A percentile compares a stretch with the other conserved stretches of the same genome.
phyloP scores from a whole-genome alignment of 805 yeast genomes.

The Wickerhamomyces pijperi region DNA sequence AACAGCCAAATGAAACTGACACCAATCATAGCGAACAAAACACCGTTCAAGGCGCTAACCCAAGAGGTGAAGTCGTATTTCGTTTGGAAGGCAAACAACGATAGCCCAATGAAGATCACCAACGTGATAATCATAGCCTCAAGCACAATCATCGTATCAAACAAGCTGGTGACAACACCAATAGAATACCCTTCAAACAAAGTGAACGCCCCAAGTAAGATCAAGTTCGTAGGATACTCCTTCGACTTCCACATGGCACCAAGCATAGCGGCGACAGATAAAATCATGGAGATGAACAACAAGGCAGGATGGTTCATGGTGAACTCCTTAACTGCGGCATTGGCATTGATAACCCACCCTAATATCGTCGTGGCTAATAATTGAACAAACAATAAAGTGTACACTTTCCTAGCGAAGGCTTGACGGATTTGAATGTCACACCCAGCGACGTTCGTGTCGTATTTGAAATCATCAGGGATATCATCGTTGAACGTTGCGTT shows the following conservation, averaged over 20 bases:
- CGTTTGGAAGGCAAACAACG: conserved; percentile 66
- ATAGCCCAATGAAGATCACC: conserved; percentile 64
- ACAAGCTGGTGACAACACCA: conserved; percentile 54
- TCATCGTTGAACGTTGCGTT: conserved; percentile 3
- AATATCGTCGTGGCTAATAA: conserved; percentile 48
- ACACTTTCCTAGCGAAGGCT: conserved; percentile 69
- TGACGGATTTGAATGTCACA: conserved; percentile 71
- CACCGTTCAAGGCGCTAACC: conserved; percentile 46
- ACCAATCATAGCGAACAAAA: conserved; percentile 59
- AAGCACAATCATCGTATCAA: conserved; percentile 51
- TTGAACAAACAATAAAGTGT: conserved; percentile 58
- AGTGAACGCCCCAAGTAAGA: conserved; percentile 57
- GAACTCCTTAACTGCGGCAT: conserved; percentile 38
- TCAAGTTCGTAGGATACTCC: conserved; percentile 56
- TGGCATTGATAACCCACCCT: conserved; percentile 38
- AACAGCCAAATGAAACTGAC: conserved; percentile 63
- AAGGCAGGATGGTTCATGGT: conserved; percentile 48
- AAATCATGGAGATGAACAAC: conserved; percentile 42
- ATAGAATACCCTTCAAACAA: conserved; percentile 62
- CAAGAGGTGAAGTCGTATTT: conserved; percentile 64
- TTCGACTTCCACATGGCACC: conserved; percentile 54
- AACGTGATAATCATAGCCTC: conserved; percentile 64
- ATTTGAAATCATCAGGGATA: conserved; percentile 72
- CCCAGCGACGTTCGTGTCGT: conserved; percentile 62
- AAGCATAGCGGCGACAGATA: conserved; percentile 53